These are phyloP conservation scores for Pseudodiploospora longispora DNA, from an alignment of 2,329 filamentous ascomycete species.

Conservation along the genomic window DNA sequence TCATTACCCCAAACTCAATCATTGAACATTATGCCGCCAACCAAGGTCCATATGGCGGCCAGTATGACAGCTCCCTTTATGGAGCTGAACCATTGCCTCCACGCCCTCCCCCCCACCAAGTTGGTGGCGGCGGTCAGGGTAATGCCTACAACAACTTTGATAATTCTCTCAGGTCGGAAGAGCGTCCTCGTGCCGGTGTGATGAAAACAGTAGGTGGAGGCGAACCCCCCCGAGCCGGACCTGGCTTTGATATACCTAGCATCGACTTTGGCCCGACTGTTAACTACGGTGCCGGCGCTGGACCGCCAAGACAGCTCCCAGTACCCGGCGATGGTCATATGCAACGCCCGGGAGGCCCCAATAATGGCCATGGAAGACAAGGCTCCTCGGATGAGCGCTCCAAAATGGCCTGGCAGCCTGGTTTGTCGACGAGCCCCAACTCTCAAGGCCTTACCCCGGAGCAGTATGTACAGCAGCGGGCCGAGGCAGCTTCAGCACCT, in stretches of 20 bases:
- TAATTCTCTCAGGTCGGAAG: conserved; percentile 43
- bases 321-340: conserved; percentile 13
- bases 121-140: conserved; percentile 26
- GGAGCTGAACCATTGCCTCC: conserved; percentile 17
- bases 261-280: conserved; percentile 84
- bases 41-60: conserved; percentile 10
- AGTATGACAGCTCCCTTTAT: conserved; percentile 6
- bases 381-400: conserved; percentile 44
- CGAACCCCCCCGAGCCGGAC: conserved; percentile 16
- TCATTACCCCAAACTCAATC: conserved; percentile 28
- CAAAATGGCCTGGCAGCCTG: conserved; percentile 74
- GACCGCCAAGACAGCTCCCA: conserved; percentile 22
- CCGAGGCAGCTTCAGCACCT: conserved; percentile 44
- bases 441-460: conserved; percentile 61
- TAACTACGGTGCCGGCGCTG: conserved; percentile 45
- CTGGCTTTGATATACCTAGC: conserved; percentile 53
- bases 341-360: conserved; percentile 11
- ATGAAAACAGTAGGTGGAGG: conserved; percentile 66
- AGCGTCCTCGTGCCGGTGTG: conserved; percentile 69
- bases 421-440: conserved; percentile 41
- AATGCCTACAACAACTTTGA: conserved; percentile 52
- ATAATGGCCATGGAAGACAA: conserved; percentile 33
- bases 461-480: conserved; percentile 75
- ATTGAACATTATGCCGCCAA: conserved; percentile 30
- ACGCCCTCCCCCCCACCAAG: conserved; percentile 12